These are phyloP conservation scores for Coniophora puteana DNA, from an alignment of 1,284 basidiomycete species.

Conservation along the genomic window DNA sequence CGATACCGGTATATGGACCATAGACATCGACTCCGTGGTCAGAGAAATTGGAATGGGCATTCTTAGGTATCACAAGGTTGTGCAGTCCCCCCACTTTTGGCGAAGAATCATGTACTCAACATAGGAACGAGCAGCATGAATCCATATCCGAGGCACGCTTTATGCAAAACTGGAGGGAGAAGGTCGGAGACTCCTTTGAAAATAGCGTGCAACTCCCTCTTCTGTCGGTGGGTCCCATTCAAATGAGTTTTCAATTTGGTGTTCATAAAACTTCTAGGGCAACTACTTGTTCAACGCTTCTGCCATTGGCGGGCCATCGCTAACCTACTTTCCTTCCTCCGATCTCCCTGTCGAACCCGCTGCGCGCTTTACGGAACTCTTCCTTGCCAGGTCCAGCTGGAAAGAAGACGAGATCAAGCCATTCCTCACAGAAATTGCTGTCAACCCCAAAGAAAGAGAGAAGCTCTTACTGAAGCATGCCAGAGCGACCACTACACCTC, in stretches of 20 bases:
- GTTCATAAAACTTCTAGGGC: slow-evolving; percentile 46
- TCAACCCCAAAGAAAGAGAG: slow-evolving; percentile 83
- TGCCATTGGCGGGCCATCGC: slow-evolving; percentile 21
- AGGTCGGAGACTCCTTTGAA: slow-evolving; percentile 75
- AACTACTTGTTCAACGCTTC: slow-evolving; percentile 54
- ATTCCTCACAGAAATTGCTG: slow-evolving; percentile 77
- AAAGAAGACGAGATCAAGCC: slow-evolving; percentile 74
- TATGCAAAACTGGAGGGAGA: slow-evolving; percentile 60
- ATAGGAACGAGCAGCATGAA: slow-evolving; percentile 43
- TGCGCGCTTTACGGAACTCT: slow-evolving; percentile 80
- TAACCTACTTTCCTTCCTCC: slow-evolving; percentile 74
- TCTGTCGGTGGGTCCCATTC: slow-evolving; percentile 52
- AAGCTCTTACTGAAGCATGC: slow-evolving; percentile 85
- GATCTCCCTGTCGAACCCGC: slow-evolving; percentile 70
- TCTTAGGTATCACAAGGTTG: slow-evolving; percentile 60
- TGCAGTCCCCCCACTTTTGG: background rate
- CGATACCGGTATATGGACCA: slow-evolving; percentile 54
- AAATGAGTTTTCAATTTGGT: background rate
- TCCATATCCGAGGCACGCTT: slow-evolving; percentile 55
- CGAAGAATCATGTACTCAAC: slow-evolving; percentile 7
- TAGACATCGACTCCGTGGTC: slow-evolving; percentile 56
- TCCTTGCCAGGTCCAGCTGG: slow-evolving; percentile 77
- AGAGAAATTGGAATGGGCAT: slow-evolving; percentile 71
- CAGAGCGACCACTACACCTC: slow-evolving; percentile 64
- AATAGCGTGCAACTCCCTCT: slow-evolving; percentile 52